Evolutionary conservation across 192 early-diverging fungal species (phyloP).

Genomic region (Cetraspora pellucida): DNA sequence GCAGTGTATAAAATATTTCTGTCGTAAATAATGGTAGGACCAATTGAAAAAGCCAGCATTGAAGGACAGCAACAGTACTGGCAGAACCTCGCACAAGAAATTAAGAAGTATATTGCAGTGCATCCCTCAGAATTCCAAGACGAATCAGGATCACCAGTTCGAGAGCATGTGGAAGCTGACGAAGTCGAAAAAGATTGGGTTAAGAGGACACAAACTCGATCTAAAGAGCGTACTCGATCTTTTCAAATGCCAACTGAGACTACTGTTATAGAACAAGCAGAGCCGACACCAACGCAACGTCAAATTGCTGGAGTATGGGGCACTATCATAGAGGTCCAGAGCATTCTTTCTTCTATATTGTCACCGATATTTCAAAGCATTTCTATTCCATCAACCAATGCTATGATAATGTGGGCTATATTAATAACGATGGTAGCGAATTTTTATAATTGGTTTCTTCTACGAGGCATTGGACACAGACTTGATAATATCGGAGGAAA

Average conservation of each 20-base stretch:
- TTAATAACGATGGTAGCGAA: conserved; percentile 4
- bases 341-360: not conserved
- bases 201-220: not conserved
- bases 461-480: not conserved
- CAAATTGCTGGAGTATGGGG: not conserved
- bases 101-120: conserved; percentile 46
- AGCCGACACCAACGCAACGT: not conserved
- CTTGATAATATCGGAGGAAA: not conserved
- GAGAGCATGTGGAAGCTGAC: not conserved
- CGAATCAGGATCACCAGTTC: conserved; percentile 1
- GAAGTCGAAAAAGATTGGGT: not conserved
- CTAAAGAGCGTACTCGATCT: not conserved
- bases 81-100: conserved; percentile 42
- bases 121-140: conserved; percentile 47
- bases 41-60: conserved; percentile 55
- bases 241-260: not conserved
- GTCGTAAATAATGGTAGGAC: conserved; percentile 23
- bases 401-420: not conserved
- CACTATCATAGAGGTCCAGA: not conserved
- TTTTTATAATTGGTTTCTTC: conserved; percentile 6
- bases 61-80: conserved; percentile 53
- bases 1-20: not conserved
- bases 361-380: not conserved
- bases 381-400: not conserved
- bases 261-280: not conserved